Conservation (phyloP, 345 rosid species). For the Crucihimalaya himalaica region DNA sequence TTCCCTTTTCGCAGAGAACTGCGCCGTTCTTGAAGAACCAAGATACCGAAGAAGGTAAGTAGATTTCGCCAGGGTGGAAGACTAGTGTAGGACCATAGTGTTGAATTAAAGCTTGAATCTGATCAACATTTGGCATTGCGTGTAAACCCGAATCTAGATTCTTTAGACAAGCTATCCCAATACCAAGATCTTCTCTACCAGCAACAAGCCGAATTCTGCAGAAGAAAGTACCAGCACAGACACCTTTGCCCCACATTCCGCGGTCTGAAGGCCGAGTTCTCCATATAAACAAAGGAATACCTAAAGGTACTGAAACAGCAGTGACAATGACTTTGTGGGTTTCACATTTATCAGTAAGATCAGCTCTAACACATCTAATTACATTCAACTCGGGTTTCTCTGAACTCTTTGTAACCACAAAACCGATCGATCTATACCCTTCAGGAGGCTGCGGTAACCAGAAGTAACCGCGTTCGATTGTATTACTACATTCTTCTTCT, state of each 20-base stretch:
- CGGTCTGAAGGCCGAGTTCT: constrained; percentile 62
- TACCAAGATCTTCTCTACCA: constrained; percentile 42
- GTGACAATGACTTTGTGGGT: constrained; percentile 44
- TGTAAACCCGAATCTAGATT: constrained; percentile 55
- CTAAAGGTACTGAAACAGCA: constrained; percentile 42
- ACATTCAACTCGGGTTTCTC: constrained; percentile 63
- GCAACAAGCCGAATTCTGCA: constrained; percentile 48
- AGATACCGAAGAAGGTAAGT: constrained; percentile 51
- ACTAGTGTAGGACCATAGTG: constrained; percentile 77
- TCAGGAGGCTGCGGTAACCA: constrained; percentile 82
- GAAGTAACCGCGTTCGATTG: constrained; percentile 56
- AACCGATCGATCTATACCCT: constrained; percentile 70
- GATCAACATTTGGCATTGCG: constrained; percentile 77
- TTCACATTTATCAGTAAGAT: constrained; percentile 72
- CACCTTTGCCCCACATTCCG: constrained; percentile 69
- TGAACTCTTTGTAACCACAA: constrained; percentile 58
- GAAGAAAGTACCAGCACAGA: constrained; percentile 74
- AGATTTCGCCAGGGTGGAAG: constrained; percentile 48
- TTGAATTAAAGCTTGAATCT: constrained; percentile 60
- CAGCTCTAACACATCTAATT: constrained; percentile 75
- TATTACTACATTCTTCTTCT: constrained; percentile 30
- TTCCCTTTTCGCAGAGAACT: constrained; percentile 50
- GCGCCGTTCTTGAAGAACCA: constrained; percentile 59
- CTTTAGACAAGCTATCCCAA: constrained; percentile 58
- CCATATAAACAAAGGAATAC: constrained; percentile 61